These are phyloP conservation scores for Naganishia liquefaciens DNA, from an alignment of 1,284 basidiomycete species.

Conservation along the genomic window DNA sequence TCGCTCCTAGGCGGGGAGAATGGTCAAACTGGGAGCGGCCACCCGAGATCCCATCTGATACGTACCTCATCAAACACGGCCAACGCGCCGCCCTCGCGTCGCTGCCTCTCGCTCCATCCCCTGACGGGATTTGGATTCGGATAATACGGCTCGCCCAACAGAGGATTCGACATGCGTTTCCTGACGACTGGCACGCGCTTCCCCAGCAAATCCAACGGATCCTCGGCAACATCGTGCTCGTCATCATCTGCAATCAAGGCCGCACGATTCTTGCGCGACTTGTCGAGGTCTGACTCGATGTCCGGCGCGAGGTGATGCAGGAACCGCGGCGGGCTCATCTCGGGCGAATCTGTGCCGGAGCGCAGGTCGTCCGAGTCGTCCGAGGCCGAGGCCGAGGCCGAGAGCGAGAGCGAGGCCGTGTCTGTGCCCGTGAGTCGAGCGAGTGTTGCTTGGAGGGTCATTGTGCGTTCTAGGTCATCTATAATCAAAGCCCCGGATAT, in stretches of 20 bases:
- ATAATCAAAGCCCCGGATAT: too few species aligned
- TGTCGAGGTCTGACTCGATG: slow-evolving; percentile 8
- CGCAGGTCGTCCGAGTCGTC: slow-evolving; percentile 1
- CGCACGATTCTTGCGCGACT: neutral
- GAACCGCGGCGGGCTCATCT: slow-evolving; percentile 16
- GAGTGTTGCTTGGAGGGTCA: slow-evolving; percentile 3
- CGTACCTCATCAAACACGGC: neutral
- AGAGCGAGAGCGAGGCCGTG: neutral
- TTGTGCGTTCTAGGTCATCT: neutral
- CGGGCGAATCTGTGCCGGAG: neutral
- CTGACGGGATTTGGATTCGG: slow-evolving; percentile 33
- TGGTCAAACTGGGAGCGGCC: neutral
- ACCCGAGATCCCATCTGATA: neutral
- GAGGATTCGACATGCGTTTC: slow-evolving; percentile 29
- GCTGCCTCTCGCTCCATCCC: slow-evolving; percentile 11
- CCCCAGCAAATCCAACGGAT: slow-evolving; percentile 3
- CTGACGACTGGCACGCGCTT: neutral
- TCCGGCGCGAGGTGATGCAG: slow-evolving; percentile 23
- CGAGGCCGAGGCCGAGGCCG: neutral
- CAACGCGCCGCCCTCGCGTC: slow-evolving; percentile 4
- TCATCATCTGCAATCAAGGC: neutral
- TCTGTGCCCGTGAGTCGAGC: neutral
- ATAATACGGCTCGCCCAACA: slow-evolving; percentile 32
- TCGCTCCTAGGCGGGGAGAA: neutral
- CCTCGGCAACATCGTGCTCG: slow-evolving; percentile 12